Evolutionary conservation across 805 yeast species (phyloP).

Genomic region (Candida berthetii): DNA sequence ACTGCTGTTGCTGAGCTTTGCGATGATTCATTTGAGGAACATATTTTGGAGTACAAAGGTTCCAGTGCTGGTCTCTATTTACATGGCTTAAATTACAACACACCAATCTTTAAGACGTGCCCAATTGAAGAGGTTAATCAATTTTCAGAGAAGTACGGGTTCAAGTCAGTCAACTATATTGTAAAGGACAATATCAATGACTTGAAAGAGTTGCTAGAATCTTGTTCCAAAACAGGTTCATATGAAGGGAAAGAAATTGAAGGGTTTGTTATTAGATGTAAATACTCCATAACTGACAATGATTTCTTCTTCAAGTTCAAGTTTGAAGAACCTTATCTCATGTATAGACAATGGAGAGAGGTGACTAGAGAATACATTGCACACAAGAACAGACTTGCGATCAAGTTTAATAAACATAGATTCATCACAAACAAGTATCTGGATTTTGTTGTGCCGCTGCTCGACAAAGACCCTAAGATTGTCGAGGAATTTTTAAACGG

Average conservation of each 20-base stretch:
- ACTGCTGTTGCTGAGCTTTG: slow-evolving; percentile 94
- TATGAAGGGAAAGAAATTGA: slow-evolving; percentile 73
- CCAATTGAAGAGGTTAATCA: slow-evolving; percentile 51
- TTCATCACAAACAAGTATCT: slow-evolving; percentile 62
- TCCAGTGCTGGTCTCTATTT: slow-evolving; percentile 77
- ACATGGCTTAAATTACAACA: slow-evolving; percentile 81
- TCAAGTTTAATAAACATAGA: slow-evolving; percentile 45
- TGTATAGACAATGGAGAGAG: slow-evolving; percentile 90
- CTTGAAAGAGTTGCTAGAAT: slow-evolving; percentile 46
- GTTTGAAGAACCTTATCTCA: slow-evolving; percentile 89
- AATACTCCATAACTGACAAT: slow-evolving; percentile 14
- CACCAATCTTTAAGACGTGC: slow-evolving; percentile 54
- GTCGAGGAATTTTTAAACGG: slow-evolving; percentile 43
- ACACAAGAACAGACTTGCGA: slow-evolving; percentile 20
- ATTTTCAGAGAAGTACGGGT: slow-evolving; percentile 68
- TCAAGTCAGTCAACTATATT: slow-evolving; percentile 49
- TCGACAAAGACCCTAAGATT: slow-evolving; percentile 42
- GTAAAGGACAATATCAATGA: slow-evolving; percentile 29
- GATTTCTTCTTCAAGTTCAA: slow-evolving; percentile 88
- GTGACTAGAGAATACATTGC: slow-evolving; percentile 57
- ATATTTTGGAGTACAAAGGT: slow-evolving; percentile 66
- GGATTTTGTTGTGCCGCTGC: slow-evolving; percentile 52
- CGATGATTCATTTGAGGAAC: slow-evolving; percentile 92
- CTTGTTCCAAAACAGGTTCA: slow-evolving; percentile 58
- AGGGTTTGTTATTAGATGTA: slow-evolving; percentile 87